A percentile compares a stretch with the other conserved stretches of the same genome.
Conservation (phyloP, 768 basidiomycete genomes). For the Hypsizygus marmoreus region DNA sequence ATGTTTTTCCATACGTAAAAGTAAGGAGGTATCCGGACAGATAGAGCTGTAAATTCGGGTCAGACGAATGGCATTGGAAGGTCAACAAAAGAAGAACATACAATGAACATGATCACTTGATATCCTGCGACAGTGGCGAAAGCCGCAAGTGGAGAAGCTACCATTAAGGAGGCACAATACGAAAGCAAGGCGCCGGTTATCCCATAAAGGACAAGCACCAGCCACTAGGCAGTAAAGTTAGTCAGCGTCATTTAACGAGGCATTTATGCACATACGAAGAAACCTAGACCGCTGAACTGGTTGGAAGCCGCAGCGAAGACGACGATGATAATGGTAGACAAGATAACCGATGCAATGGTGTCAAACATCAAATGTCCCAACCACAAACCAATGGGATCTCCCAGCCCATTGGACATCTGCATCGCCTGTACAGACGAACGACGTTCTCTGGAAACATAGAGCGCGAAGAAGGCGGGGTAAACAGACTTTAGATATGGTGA, state of each 20-base stretch:
- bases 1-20: conserved; percentile 70
- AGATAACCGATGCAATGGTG: conserved; percentile 55
- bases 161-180: conserved; percentile 63
- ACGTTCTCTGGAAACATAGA: conserved; percentile 77
- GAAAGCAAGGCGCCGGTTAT: conserved; percentile 68
- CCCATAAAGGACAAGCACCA: conserved; percentile 70
- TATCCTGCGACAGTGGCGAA: conserved; percentile 75
- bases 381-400: conserved; percentile 72
- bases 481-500: conserved; percentile 47
- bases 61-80: not conserved
- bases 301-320: conserved; percentile 57
- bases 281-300: conserved; percentile 70
- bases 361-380: conserved; percentile 81
- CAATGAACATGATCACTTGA: conserved; percentile 71
- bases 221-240: conserved; percentile 49
- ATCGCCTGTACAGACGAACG: conserved; percentile 77
- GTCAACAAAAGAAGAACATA: conserved; percentile 36
- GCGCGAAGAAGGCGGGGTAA: conserved; percentile 79
- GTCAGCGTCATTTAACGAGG: not conserved
- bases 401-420: conserved; percentile 77
- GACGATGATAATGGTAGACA: conserved; percentile 64
- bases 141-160: conserved; percentile 67
- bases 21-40: conserved; percentile 69
- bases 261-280: conserved; percentile 44
- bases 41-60: conserved; percentile 54